These are phyloP conservation scores for Flaveria brownii DNA, from an alignment of 129 eudicot species.

Conservation along the genomic window DNA sequence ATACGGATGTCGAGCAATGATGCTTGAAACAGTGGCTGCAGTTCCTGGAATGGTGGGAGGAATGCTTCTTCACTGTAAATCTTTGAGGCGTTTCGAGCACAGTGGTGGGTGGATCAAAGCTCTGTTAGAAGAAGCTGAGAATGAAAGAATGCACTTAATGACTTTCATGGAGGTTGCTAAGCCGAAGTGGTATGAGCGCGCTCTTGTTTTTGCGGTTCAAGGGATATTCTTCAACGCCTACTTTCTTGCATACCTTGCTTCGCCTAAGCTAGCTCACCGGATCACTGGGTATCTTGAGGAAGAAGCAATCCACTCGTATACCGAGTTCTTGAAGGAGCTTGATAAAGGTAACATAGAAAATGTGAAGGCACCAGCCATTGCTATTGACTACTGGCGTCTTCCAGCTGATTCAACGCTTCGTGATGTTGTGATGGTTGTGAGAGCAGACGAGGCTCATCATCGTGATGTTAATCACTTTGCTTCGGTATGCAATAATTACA, in stretches of 20 bases:
- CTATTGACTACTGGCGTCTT: slow-evolving; percentile 94
- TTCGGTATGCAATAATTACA: slow-evolving; percentile 49
- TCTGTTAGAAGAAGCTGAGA: slow-evolving; percentile 87
- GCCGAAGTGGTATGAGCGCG: slow-evolving; percentile 90
- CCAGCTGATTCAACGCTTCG: slow-evolving; percentile 70
- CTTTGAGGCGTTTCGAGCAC: slow-evolving; percentile 82
- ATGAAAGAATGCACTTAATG: slow-evolving; percentile 97
- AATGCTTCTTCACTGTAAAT: slow-evolving; percentile 89
- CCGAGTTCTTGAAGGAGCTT: slow-evolving; percentile 90
- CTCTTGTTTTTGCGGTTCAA: slow-evolving; percentile 80
- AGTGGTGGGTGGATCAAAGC: slow-evolving; percentile 99
- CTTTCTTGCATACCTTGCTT: slow-evolving; percentile 62
- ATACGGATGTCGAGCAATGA: slow-evolving; percentile 98
- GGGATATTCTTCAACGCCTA: slow-evolving; percentile 94
- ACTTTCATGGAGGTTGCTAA: slow-evolving; percentile 96
- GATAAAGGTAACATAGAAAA: slow-evolving; percentile 85
- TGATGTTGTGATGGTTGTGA: slow-evolving; percentile 87
- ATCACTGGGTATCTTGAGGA: slow-evolving; percentile 92
- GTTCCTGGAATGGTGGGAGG: slow-evolving; percentile 99
- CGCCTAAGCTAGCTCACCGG: slow-evolving; percentile 89
- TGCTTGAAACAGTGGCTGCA: slow-evolving; percentile 97
- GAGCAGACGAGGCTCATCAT: slow-evolving; percentile 99
- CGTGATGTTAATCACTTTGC: slow-evolving; percentile 99
- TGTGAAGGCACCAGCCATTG: slow-evolving; percentile 96
- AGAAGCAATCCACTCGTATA: slow-evolving; percentile 95